Conservation (phyloP, 2,329 filamentous ascomycete species). For the Nothopassalora personata region DNA sequence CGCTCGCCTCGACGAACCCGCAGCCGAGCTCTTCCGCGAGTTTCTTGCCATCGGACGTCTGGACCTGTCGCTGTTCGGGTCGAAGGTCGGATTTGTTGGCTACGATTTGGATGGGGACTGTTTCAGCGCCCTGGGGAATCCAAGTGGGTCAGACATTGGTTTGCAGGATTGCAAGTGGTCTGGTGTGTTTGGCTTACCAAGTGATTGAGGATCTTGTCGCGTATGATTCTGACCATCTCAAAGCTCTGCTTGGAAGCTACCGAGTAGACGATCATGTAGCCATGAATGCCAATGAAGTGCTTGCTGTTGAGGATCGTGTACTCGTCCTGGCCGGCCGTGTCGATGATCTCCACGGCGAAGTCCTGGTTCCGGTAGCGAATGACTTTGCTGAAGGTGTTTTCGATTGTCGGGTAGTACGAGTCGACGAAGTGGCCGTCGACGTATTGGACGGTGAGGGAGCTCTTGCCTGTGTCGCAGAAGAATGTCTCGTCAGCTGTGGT, state of each 20-base stretch:
- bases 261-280: slow-evolving; percentile 98
- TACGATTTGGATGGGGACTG: slow-evolving; percentile 88
- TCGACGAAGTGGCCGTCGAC: slow-evolving; percentile 98
- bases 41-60: slow-evolving; percentile 75
- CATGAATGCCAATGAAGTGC: slow-evolving; percentile 98
- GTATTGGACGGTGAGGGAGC: slow-evolving; percentile 91
- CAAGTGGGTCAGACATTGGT: background rate
- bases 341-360: slow-evolving; percentile 93
- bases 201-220: slow-evolving; percentile 96
- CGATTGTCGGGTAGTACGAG: slow-evolving; percentile 97
- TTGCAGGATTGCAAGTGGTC: background rate
- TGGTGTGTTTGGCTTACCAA: slow-evolving; percentile 56
- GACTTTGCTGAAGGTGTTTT: slow-evolving; percentile 96
- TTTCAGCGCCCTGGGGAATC: slow-evolving; percentile 68
- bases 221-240: slow-evolving; percentile 93
- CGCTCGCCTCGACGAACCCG: slow-evolving; percentile 91
- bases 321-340: slow-evolving; percentile 95
- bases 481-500: background rate
- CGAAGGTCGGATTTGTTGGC: slow-evolving; percentile 96
- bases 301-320: slow-evolving; percentile 98
- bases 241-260: slow-evolving; percentile 90
- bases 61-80: slow-evolving; percentile 88
- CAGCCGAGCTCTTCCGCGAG: slow-evolving; percentile 83
- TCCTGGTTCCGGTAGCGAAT: slow-evolving; percentile 92
- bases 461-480: slow-evolving; percentile 65